These are phyloP conservation scores for Trapa bicornis DNA, from an alignment of 345 rosid genomes.

Conservation along the genomic window DNA sequence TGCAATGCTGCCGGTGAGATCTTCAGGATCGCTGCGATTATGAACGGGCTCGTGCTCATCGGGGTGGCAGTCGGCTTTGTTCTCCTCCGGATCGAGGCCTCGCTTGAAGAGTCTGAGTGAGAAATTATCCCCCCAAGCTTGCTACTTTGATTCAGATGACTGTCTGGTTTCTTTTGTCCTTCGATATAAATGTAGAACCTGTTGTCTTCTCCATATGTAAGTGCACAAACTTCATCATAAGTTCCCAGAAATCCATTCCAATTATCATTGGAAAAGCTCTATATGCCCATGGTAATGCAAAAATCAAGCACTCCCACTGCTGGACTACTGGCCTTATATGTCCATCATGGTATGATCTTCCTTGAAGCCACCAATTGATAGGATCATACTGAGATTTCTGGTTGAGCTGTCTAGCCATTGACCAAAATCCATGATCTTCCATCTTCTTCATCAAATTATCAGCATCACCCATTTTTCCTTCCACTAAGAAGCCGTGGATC, in stretches of 20 bases:
- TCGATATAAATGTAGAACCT: not conserved
- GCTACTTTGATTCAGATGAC: not conserved
- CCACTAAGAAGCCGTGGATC: slow-evolving; percentile 75
- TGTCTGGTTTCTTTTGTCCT: not conserved
- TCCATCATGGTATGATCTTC: slow-evolving; percentile 15
- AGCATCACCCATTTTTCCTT: slow-evolving; percentile 46
- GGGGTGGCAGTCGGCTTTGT: slow-evolving; percentile 20
- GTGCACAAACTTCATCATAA: not conserved
- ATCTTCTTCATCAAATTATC: slow-evolving; percentile 54
- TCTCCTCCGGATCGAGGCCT: slow-evolving; percentile 14
- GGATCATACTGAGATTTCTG: slow-evolving; percentile 12
- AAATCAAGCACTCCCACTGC: not conserved
- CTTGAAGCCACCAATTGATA: slow-evolving; percentile 21
- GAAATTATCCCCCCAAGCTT: not conserved
- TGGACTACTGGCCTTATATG: not conserved
- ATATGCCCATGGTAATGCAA: not conserved
- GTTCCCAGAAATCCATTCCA: not conserved
- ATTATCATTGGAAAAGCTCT: not conserved
- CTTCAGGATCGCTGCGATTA: slow-evolving; percentile 15
- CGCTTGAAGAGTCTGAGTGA: slow-evolving; percentile 12
- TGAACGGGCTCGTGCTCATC: slow-evolving; percentile 15
- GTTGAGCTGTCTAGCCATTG: no score
- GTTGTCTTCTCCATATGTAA: not conserved
- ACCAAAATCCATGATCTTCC: slow-evolving; percentile 35
- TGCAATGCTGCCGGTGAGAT: slow-evolving; percentile 17